These are phyloP conservation scores for Phytopythium helicoides DNA, from an alignment of 352 stramenopile genomes.

Conservation along the genomic window DNA sequence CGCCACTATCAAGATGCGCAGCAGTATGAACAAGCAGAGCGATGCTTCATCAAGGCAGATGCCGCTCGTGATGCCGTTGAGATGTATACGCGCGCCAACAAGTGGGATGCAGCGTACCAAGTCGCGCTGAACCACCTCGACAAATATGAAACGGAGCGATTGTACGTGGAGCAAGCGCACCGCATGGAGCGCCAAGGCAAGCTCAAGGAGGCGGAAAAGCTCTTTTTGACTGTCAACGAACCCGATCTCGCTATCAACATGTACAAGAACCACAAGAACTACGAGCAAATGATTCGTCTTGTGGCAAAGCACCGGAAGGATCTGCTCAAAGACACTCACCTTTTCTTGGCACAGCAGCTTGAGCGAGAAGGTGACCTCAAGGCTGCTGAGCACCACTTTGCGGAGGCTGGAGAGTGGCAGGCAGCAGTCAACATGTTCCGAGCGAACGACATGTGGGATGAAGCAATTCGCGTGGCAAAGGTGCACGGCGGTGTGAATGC, in stretches of 20 bases:
- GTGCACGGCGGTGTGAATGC: conserved; percentile 90
- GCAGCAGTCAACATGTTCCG: conserved; percentile 95
- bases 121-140: conserved; percentile 91
- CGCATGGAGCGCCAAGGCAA: conserved; percentile 89
- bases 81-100: conserved; percentile 93
- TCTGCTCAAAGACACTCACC: conserved; percentile 92
- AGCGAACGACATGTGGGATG: conserved; percentile 93
- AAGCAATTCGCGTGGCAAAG: conserved; percentile 93
- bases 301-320: conserved; percentile 93
- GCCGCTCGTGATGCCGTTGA: conserved; percentile 88
- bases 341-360: conserved; percentile 91
- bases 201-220: conserved; percentile 92
- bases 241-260: conserved; percentile 94
- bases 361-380: conserved; percentile 93
- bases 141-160: conserved; percentile 88
- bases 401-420: conserved; percentile 89
- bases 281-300: conserved; percentile 94
- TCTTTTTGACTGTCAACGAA: conserved; percentile 93
- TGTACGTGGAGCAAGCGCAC: conserved; percentile 93
- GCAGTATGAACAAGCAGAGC: conserved; percentile 85
- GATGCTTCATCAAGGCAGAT: conserved; percentile 92
- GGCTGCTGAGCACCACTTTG: conserved; percentile 93
- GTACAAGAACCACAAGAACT: conserved; percentile 96
- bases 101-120: conserved; percentile 93
- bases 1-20: conserved; percentile 90